Conservation (phyloP, 768 basidiomycete genomes). For the Leucocoprinus birnbaumii region DNA sequence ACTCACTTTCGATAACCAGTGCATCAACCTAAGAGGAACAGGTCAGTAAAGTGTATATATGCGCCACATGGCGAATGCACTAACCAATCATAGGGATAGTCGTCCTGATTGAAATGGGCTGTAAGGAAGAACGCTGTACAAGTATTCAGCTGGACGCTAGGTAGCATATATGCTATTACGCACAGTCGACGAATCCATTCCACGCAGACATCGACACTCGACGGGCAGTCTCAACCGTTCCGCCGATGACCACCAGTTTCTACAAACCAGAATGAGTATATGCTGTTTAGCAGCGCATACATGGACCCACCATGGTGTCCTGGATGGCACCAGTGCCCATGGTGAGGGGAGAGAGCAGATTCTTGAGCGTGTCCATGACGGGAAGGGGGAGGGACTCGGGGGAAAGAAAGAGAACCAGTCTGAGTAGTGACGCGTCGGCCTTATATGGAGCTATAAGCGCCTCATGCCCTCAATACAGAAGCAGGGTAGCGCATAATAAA, state of each 20-base stretch:
- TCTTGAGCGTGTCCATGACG: conserved; percentile 70
- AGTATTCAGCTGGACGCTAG: not conserved
- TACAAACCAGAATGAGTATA: conserved; percentile 24
- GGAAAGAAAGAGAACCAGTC: conserved; percentile 25
- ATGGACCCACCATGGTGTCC: conserved; percentile 64
- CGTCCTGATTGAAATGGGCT: conserved; percentile 85
- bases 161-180: conserved; percentile 17
- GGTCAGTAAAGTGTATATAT: conserved; percentile 10
- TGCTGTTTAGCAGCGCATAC: not conserved
- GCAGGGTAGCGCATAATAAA: conserved; percentile 31
- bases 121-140: conserved; percentile 79
- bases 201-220: conserved; percentile 81
- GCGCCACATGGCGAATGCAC: conserved; percentile 15
- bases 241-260: conserved; percentile 91
- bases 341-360: conserved; percentile 66
- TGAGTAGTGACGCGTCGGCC: conserved; percentile 28
- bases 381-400: conserved; percentile 16
- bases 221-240: conserved; percentile 83
- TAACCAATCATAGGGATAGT: conserved; percentile 85
- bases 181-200: conserved; percentile 89
- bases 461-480: conserved; percentile 35
- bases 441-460: conserved; percentile 39
- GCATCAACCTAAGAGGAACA: conserved; percentile 65
- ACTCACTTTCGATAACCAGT: conserved; percentile 80
- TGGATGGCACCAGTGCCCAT: conserved; percentile 69